phyloP scores from a whole-genome alignment of 208 protist species.

The Trypanosoma caninum region DNA sequence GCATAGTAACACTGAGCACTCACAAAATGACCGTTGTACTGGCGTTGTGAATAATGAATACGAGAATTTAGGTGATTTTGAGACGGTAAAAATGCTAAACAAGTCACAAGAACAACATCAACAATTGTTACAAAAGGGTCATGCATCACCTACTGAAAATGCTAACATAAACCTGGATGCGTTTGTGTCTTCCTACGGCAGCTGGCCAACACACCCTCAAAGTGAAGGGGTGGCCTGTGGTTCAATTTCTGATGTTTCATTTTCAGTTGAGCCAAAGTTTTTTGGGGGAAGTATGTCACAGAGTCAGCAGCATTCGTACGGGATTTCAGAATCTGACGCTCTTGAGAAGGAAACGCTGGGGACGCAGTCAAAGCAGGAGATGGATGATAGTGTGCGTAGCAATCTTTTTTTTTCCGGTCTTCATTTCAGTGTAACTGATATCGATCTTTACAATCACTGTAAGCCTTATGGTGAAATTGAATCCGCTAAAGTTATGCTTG shows the following conservation, averaged over 20 bases:
- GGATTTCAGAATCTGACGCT: neutral
- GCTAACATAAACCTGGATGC: slow-evolving; percentile 7
- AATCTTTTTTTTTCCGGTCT: slow-evolving; percentile 78
- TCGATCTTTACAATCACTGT: slow-evolving; percentile 43
- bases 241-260: neutral
- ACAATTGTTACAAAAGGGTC: neutral
- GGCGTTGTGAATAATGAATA: neutral
- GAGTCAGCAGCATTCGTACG: neutral
- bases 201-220: neutral
- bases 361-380: neutral
- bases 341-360: neutral
- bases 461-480: slow-evolving; percentile 46
- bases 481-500: slow-evolving; percentile 85
- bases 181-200: slow-evolving; percentile 3
- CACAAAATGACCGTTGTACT: neutral
- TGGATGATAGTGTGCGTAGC: slow-evolving; percentile 45
- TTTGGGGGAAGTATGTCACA: neutral
- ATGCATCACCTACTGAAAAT: neutral
- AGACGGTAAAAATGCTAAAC: neutral
- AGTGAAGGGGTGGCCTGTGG: neutral
- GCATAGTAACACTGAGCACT: neutral
- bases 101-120: neutral
- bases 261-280: neutral
- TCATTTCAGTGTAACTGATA: slow-evolving; percentile 36
- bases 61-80: neutral